Conservation (phyloP, 2,329 filamentous ascomycete species). For the Tricladium varicosporioides region DNA sequence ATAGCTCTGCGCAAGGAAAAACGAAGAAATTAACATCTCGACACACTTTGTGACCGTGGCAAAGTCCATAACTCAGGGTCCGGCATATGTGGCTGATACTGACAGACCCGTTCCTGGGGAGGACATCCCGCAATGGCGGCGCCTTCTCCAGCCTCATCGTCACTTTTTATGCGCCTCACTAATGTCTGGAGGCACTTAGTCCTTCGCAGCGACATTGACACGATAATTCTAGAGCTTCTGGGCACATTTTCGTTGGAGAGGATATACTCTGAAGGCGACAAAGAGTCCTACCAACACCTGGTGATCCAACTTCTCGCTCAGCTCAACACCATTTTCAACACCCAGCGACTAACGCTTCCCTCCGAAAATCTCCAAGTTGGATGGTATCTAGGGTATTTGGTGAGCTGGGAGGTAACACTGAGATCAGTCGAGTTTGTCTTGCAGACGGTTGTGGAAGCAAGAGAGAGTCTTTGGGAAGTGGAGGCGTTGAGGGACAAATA, state of each 20-base stretch:
- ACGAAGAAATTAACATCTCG: too few relatives aligned
- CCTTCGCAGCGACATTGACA: slow-evolving; percentile 41
- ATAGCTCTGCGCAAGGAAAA: too few relatives aligned
- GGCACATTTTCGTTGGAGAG: slow-evolving; percentile 43
- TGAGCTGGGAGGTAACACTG: slow-evolving; percentile 41
- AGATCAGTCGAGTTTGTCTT: slow-evolving; percentile 40
- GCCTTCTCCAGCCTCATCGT: slow-evolving; percentile 32
- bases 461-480: slow-evolving; percentile 33
- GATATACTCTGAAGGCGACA: slow-evolving; percentile 38
- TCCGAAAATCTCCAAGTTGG: slow-evolving; percentile 36
- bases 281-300: slow-evolving; percentile 37
- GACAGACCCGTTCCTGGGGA: slow-evolving; percentile 7
- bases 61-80: not conserved
- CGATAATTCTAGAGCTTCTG: slow-evolving; percentile 41
- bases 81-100: slow-evolving; percentile 17
- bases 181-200: slow-evolving; percentile 38
- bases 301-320: slow-evolving; percentile 38
- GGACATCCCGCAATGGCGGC: slow-evolving; percentile 25
- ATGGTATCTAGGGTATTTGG: slow-evolving; percentile 39
- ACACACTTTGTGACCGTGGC: too few relatives aligned
- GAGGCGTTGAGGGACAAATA: slow-evolving; percentile 37
- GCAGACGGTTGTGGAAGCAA: slow-evolving; percentile 37
- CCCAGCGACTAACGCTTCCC: slow-evolving; percentile 41
- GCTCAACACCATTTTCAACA: slow-evolving; percentile 39
- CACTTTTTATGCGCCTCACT: slow-evolving; percentile 37